Evolutionary conservation across 2,329 filamentous ascomycete genomes (phyloP).

Genomic region (Sporothrix inflata): DNA sequence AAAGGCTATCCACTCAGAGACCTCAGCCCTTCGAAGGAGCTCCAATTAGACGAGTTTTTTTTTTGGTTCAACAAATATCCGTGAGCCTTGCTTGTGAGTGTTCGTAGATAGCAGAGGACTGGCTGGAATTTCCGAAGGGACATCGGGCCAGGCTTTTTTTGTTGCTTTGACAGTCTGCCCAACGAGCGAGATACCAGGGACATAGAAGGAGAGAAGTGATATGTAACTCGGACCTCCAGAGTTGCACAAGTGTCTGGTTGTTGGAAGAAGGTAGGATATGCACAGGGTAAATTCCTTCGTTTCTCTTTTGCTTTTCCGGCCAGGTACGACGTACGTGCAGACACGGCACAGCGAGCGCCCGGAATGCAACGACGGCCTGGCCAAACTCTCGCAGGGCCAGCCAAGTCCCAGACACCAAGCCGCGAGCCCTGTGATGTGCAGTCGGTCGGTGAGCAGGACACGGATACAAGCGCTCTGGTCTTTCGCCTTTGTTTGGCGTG

Average conservation of each 20-base stretch:
- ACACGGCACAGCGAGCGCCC: background rate
- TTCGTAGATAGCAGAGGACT: background rate
- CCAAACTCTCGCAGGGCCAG: background rate
- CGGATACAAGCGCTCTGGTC: background rate
- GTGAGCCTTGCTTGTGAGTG: background rate
- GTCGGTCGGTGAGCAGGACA: background rate
- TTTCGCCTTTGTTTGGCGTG: background rate
- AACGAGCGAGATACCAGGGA: background rate
- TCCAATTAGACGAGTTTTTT: background rate
- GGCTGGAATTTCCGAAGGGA: background rate
- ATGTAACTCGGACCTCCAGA: conserved; percentile 11
- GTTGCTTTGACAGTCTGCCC: background rate
- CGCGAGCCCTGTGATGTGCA: conserved; percentile 5
- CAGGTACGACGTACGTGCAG: conserved; percentile 1
- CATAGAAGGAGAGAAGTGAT: background rate
- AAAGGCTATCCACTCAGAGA: background rate
- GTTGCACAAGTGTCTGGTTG: background rate
- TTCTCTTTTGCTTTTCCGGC: background rate
- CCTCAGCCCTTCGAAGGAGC: background rate
- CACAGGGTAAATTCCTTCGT: background rate
- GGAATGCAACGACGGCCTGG: conserved; percentile 2
- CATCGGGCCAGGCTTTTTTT: background rate
- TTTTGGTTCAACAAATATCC: background rate
- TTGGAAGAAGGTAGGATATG: background rate
- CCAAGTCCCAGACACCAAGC: background rate